These are phyloP conservation scores for Globisporangium parvum DNA, from an alignment of 352 stramenopile genomes.

Conservation along the genomic window DNA sequence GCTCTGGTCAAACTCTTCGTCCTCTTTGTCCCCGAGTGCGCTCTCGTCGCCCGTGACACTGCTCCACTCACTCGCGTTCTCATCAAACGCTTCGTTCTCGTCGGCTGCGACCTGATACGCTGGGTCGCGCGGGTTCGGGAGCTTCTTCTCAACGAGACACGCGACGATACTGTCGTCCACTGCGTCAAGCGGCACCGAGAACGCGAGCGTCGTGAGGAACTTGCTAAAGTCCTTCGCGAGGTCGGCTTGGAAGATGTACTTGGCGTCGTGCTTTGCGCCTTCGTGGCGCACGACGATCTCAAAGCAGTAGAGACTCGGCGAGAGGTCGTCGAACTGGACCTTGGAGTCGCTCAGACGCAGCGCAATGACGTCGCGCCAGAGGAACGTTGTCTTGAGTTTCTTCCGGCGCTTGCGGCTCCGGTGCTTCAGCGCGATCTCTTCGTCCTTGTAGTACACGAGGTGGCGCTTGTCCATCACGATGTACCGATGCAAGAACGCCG, in stretches of 20 bases:
- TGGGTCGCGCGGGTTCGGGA: slow-evolving; percentile 48
- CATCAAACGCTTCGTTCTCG: slow-evolving; percentile 42
- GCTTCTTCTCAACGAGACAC: slow-evolving; percentile 50
- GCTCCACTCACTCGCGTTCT: slow-evolving; percentile 76
- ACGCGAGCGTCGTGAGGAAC: slow-evolving; percentile 66
- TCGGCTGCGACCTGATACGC: slow-evolving; percentile 16
- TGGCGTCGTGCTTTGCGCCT: slow-evolving; percentile 43
- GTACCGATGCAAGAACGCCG: slow-evolving; percentile 78
- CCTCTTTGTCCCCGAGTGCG: slow-evolving; percentile 69
- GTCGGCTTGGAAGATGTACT: slow-evolving; percentile 80
- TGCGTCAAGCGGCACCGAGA: slow-evolving; percentile 52
- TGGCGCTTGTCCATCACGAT: slow-evolving; percentile 66
- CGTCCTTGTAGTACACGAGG: slow-evolving; percentile 79
- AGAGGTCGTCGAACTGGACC: slow-evolving; percentile 82
- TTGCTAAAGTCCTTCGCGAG: slow-evolving; percentile 69
- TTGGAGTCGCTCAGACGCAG: slow-evolving; percentile 62
- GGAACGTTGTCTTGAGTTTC: slow-evolving; percentile 71
- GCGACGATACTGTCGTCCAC: slow-evolving; percentile 61
- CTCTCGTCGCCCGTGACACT: slow-evolving; percentile 84
- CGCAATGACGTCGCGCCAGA: slow-evolving; percentile 58
- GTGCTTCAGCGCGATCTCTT: slow-evolving; percentile 74
- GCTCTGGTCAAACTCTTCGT: slow-evolving; percentile 63
- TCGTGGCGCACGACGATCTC: slow-evolving; percentile 58
- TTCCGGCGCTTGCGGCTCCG: slow-evolving; percentile 69
- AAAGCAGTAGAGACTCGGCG: slow-evolving; percentile 73